These are phyloP conservation scores for Candida endomychidarum DNA, from an alignment of 805 yeast species.

Conservation along the genomic window DNA sequence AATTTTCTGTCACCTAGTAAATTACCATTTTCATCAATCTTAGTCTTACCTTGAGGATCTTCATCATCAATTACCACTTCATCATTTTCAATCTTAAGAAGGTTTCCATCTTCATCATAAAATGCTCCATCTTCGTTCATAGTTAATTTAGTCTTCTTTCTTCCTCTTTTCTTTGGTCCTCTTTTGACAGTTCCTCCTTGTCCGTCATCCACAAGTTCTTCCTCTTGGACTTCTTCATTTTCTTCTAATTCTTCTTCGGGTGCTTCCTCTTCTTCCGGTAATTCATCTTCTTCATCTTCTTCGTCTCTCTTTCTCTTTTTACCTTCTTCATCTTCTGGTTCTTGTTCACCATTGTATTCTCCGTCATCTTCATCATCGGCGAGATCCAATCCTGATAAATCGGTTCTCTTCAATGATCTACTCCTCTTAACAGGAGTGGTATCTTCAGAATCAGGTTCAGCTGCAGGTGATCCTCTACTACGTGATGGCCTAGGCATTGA, in stretches of 20 bases:
- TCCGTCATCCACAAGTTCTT: conserved; percentile 13
- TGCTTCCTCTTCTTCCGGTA: conserved; percentile 22
- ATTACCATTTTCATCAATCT: conserved; percentile 67
- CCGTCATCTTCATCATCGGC: conserved; percentile 19
- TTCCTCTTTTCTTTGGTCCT: conserved; percentile 42
- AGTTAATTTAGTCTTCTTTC: conserved; percentile 41
- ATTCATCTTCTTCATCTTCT: conserved; percentile 19
- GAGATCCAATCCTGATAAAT: conserved; percentile 20
- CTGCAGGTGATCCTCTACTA: conserved; percentile 3
- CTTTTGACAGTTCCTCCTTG: conserved; percentile 9
- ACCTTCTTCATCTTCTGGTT: conserved; percentile 18
- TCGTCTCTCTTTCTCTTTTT: conserved; percentile 18
- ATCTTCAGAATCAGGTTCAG: background rate
- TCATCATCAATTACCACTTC: conserved; percentile 70
- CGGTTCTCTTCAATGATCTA: conserved; percentile 10
- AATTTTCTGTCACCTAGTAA: conserved; percentile 72
- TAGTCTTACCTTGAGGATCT: conserved; percentile 76
- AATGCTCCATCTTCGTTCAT: conserved; percentile 42
- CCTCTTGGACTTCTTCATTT: conserved; percentile 19
- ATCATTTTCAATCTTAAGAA: conserved; percentile 63
- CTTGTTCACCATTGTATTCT: conserved; percentile 17
- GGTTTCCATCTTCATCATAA: conserved; percentile 66
- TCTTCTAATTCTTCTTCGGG: conserved; percentile 24
- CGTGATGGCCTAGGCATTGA: conserved; percentile 9
- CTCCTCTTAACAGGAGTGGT: conserved; percentile 5